phyloP scores from a whole-genome alignment of 1,284 basidiomycete species.

The Ganoderma meredithae region DNA sequence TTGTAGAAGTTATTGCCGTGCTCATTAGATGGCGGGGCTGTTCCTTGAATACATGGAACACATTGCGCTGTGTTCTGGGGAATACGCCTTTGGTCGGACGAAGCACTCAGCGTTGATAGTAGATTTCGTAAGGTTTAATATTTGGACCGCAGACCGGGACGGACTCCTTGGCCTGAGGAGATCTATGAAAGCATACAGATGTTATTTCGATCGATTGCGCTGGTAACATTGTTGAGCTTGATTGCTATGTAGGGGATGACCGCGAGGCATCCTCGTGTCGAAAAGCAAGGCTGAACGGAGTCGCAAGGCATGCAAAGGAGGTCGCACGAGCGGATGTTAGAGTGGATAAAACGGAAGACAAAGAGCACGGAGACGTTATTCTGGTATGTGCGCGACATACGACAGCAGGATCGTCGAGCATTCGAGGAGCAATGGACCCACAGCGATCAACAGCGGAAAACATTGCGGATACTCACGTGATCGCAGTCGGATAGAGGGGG shows the following conservation, averaged over 20 bases:
- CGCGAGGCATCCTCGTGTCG: not conserved
- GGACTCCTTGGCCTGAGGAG: not conserved
- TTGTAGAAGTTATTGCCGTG: not conserved
- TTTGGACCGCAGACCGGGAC: constrained; percentile 14
- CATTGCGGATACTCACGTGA: constrained; percentile 31
- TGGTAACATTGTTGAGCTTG: constrained; percentile 16
- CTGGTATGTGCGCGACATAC: not conserved
- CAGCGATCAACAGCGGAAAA: constrained; percentile 32
- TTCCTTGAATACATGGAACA: not conserved
- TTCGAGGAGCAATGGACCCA: constrained; percentile 31
- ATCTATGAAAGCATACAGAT: not conserved
- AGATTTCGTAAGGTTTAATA: constrained; percentile 12
- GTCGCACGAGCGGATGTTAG: not conserved
- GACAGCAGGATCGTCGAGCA: not conserved
- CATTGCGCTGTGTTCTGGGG: constrained; percentile 9
- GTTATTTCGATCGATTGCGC: constrained; percentile 12
- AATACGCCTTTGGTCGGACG: constrained; percentile 11
- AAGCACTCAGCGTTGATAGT: constrained; percentile 21
- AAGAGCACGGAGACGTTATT: not conserved
- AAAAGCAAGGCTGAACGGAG: not conserved
- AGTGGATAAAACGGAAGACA: not conserved
- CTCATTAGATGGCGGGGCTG: not conserved
- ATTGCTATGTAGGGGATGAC: constrained; percentile 7
- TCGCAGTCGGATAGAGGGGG: constrained; percentile 11
- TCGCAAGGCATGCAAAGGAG: not conserved